Evolutionary conservation across 768 basidiomycete genomes (phyloP), one percentile per base, ranked within the genome.

Genomic region (Lentinus tigrinus): DNA sequence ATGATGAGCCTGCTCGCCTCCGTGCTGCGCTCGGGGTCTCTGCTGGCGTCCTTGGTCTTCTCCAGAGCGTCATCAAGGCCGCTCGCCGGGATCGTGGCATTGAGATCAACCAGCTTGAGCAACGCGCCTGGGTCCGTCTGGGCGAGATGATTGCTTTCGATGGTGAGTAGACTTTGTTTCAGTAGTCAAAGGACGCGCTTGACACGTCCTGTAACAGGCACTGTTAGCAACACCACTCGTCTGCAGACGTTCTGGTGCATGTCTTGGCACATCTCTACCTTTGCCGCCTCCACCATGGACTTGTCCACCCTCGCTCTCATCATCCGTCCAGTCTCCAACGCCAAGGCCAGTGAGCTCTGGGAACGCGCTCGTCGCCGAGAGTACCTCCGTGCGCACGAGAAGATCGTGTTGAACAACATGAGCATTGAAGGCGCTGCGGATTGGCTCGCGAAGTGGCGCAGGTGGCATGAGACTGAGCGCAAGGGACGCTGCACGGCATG

Each of bases 281-380:
- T 74, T 49, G 69, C 73, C 26, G 70, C 75, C 0, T 72, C 78
- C 2, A 71, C 82, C 3, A 73, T 75, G 16, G 81, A 87, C 52
- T 71, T 85, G 21, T 76, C 77, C 4, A 87, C 87, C 0, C 76
- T 87, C 26, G 81, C 88, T 0, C 73, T 90, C 19, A 75, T 84
- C 42, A 68, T 84, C 13, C 75, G 75, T n/a, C 73, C 78, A 13
- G 62, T 85, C 58, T 76, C 64, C 57, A 68, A 73, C 24, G 61
- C 73, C 8, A 79, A 75, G 49, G 82, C 87, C 4, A 69, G 72
- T 2, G 65, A 72, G 9, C 70, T 82, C 14, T 82, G 83, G 82
- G 62, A 69, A 19, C 71, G 71, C 54, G 74, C 76, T 19, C 61
- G 70, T 43, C 57, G 69, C 28, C 67, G 69, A 34, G 62, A 65